Evolutionary conservation across 2,329 filamentous ascomycete species (phyloP), one percentile per base, ranked within the genome.

Genomic region (Fusarium scirpi): DNA sequence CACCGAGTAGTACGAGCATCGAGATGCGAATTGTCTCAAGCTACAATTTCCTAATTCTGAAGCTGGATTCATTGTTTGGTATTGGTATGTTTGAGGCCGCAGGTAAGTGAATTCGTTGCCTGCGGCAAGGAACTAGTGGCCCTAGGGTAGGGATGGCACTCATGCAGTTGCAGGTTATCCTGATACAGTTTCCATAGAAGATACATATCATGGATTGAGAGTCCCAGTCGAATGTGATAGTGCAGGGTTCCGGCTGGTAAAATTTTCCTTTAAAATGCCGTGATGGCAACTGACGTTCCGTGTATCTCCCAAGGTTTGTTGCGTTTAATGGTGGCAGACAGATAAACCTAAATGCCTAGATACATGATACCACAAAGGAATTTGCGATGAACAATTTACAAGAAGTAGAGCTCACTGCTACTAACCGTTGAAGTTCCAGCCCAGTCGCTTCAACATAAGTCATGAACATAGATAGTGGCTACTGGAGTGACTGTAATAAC

Each of bases 11-110:
- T 34, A 71, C 67, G 46, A 65, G 43, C 20, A 45, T 48, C 43
- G 48, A 53, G 34, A 29, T 40, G 32, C 29, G 25, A 41, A 24
- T 25, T 71, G 67, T 65, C 55, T 71, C 63, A 69, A 61, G 64
- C 45, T 60, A 63, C 51, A 52, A 53, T 53, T 64, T 24, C 49
- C 48, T 22, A 29, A 59, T 58, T 38, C 13, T 25, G 34, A 53
- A 45, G 16, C n/a, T 27, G 12, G 9, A 24, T 10, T 8, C 46
- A 29, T 4, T n/a, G 3, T 52, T 27, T 8, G 18, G 24, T 24
- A 32, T 22, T 38, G 18, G 8, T 32, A 5, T 44, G 25, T 6
- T 10, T 11, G 30, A 20, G 48, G 22, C 18, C 5, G 22, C 29
- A 24, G 30, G 10, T 40, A 18, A 15, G 38, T 41, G 6, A n/a